These are phyloP conservation scores for Russula earlei DNA, from an alignment of 768 basidiomycete genomes.

Conservation along the genomic window DNA sequence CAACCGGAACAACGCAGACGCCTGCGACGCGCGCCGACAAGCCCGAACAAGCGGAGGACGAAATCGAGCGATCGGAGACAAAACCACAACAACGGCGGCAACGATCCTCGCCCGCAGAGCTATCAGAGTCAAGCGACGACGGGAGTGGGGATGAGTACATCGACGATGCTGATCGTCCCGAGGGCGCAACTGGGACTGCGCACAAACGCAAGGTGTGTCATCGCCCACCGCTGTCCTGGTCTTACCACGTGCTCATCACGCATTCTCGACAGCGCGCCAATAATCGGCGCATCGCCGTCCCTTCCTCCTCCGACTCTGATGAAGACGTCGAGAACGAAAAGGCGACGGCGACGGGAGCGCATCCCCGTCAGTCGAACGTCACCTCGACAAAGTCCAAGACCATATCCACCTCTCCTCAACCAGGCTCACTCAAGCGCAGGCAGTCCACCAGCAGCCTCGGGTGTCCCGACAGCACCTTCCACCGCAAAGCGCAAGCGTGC, in stretches of 20 bases:
- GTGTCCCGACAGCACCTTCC: conserved; percentile 29
- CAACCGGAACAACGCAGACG: conserved; percentile 12
- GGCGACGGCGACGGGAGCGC: background rate
- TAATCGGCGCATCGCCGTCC: background rate
- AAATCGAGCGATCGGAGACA: conserved; percentile 37
- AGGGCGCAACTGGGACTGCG: conserved; percentile 26
- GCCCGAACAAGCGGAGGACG: conserved; percentile 25
- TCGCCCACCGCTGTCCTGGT: no score
- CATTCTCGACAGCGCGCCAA: background rate
- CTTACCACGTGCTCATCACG: background rate
- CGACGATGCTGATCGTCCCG: conserved; percentile 34
- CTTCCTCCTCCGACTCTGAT: conserved; percentile 9
- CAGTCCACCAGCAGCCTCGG: conserved; percentile 22
- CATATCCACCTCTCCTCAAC: conserved; percentile 4
- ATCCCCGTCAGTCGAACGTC: conserved; percentile 16
- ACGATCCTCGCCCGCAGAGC: conserved; percentile 14
- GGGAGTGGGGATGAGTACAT: conserved; percentile 68
- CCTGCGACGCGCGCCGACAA: conserved; percentile 22
- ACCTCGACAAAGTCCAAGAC: conserved; percentile 7
- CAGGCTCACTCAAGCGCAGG: conserved; percentile 42
- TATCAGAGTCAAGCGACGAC: conserved; percentile 24
- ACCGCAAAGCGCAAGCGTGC: conserved; percentile 41
- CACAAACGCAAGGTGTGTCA: conserved; percentile 39
- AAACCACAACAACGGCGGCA: conserved; percentile 23
- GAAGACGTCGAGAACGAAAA: conserved; percentile 4